These are phyloP conservation scores for Tuber borchii DNA, from an alignment of 495 filamentous ascomycete species.

Conservation along the genomic window DNA sequence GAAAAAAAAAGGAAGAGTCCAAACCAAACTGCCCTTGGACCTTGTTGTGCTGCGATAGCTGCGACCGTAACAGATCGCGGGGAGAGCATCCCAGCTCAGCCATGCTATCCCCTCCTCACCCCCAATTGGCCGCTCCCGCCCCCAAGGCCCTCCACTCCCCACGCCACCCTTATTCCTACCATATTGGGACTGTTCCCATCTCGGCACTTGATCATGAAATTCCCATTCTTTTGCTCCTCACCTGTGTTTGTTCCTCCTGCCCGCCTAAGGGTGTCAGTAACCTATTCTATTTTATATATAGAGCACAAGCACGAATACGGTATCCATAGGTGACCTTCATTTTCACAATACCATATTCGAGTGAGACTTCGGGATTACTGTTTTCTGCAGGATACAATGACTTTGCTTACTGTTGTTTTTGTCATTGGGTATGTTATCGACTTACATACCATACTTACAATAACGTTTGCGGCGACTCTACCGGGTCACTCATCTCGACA, in stretches of 20 bases:
- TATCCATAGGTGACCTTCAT: background rate
- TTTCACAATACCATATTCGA: background rate
- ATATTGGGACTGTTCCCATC: slow-evolving; percentile 33
- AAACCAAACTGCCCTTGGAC: slow-evolving; percentile 30
- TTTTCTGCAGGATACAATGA: background rate
- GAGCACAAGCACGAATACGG: background rate
- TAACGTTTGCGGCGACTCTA: background rate
- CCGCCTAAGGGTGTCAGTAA: slow-evolving; percentile 21
- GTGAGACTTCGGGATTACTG: background rate
- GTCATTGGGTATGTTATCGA: background rate
- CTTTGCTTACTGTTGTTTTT: background rate
- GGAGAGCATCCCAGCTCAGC: slow-evolving; percentile 27
- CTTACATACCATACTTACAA: background rate
- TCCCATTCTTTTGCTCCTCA: slow-evolving; percentile 11
- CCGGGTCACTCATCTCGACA: background rate
- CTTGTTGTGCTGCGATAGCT: slow-evolving; percentile 14
- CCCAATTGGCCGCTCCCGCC: slow-evolving; percentile 27
- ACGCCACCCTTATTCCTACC: slow-evolving; percentile 30
- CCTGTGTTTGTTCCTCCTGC: slow-evolving; percentile 19
- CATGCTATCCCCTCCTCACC: slow-evolving; percentile 10
- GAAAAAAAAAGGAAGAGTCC: slow-evolving; percentile 15
- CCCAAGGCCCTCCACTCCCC: slow-evolving; percentile 22
- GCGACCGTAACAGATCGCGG: slow-evolving; percentile 39
- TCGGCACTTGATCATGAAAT: slow-evolving; percentile 30
- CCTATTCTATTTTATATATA: slow-evolving; percentile 4